A percentile compares a stretch with the other conserved stretches of the same genome.
These are phyloP conservation scores for Kuraishia ogatae DNA, from an alignment of 805 yeast species.

Conservation along the genomic window DNA sequence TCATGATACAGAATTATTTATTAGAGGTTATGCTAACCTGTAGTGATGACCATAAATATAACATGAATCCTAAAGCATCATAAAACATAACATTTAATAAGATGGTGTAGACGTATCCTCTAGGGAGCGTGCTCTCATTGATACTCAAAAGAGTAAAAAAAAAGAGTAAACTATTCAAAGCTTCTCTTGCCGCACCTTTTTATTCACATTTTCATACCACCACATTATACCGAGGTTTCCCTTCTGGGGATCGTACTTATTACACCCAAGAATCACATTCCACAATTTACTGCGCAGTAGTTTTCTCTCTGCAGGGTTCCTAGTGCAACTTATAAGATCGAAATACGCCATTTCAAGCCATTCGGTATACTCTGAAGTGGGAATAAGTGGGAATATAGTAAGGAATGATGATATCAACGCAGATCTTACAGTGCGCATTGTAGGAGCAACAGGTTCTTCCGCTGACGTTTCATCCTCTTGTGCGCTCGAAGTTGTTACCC, in stretches of 20 bases:
- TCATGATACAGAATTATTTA: too few relatives aligned
- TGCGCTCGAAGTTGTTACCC: neutral
- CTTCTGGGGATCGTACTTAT: constrained; percentile 48
- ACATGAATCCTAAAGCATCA: neutral
- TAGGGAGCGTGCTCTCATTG: too few relatives aligned
- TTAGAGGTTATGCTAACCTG: too few relatives aligned
- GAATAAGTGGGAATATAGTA: constrained; percentile 44
- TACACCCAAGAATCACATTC: constrained; percentile 38
- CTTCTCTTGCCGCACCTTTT: neutral
- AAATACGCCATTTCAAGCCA: constrained; percentile 42
- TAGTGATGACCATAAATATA: too few relatives aligned
- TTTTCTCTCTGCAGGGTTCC: constrained; percentile 22
- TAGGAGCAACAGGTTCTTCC: constrained; percentile 15
- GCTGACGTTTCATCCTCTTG: constrained; percentile 6
- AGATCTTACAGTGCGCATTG: constrained; percentile 29
- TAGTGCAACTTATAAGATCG: constrained; percentile 17
- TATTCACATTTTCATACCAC: constrained; percentile 45
- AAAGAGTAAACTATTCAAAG: too few relatives aligned
- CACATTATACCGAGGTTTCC: constrained; percentile 46
- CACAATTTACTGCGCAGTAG: constrained; percentile 36
- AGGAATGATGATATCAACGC: constrained; percentile 39
- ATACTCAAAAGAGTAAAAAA: too few relatives aligned
- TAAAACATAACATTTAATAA: too few relatives aligned
- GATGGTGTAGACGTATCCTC: too few relatives aligned
- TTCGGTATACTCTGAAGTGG: constrained; percentile 26